These are phyloP conservation scores for Colletotrichum spinosum DNA, from an alignment of 2,329 filamentous ascomycete genomes.

Conservation along the genomic window DNA sequence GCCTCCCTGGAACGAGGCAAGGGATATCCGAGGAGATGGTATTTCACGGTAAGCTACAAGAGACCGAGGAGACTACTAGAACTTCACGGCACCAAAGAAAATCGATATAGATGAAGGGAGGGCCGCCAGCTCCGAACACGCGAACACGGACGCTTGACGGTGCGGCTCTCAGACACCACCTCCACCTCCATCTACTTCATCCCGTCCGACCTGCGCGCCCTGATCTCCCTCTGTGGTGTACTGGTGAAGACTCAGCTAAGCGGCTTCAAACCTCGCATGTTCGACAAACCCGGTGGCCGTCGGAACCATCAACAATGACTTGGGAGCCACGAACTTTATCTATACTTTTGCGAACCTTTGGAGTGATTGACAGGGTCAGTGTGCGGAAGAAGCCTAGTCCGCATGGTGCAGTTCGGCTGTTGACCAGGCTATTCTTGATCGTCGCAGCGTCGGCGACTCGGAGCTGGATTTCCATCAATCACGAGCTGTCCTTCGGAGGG, in stretches of 20 bases:
- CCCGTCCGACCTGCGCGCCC: constrained; percentile 56
- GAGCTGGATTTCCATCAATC: constrained; percentile 58
- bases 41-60: constrained; percentile 53
- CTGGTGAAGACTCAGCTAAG: constrained; percentile 64
- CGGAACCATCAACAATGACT: constrained; percentile 53
- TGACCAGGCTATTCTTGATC: constrained; percentile 55
- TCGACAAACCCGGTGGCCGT: constrained; percentile 60
- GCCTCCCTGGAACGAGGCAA: too few species aligned
- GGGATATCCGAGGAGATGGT: constrained; percentile 55
- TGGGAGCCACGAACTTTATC: constrained; percentile 55
- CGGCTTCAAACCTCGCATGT: constrained; percentile 64
- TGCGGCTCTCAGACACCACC: constrained; percentile 54
- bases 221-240: constrained; percentile 60
- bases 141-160: constrained; percentile 53
- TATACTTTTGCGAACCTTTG: constrained; percentile 61
- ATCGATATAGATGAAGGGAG: constrained; percentile 58
- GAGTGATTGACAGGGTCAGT: constrained; percentile 56
- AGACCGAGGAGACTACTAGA: constrained; percentile 51
- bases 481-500: constrained; percentile 52
- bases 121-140: constrained; percentile 51
- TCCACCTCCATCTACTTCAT: constrained; percentile 59
- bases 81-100: constrained; percentile 46
- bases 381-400: constrained; percentile 56
- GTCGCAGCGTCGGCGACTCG: constrained; percentile 55
- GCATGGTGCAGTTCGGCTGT: constrained; percentile 50